Evolutionary conservation across 208 protist genomes (phyloP).

Genomic region (Leishmania arabica): DNA sequence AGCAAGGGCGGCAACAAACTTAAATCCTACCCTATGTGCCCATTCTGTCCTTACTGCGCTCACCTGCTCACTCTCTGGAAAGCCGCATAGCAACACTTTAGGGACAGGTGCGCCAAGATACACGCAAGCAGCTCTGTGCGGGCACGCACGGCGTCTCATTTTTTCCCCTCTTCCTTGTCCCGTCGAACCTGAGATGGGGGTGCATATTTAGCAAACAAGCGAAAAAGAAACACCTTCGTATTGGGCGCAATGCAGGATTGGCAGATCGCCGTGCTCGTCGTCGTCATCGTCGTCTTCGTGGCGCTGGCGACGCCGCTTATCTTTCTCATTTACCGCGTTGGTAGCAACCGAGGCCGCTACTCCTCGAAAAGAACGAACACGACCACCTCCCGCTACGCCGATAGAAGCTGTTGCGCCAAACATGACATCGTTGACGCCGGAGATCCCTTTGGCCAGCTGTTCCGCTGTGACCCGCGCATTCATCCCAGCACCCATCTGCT

Average conservation of each 20-base stretch:
- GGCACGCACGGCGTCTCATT: neutral
- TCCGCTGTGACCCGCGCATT: slow-evolving; percentile 27
- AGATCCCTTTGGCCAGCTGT: slow-evolving; percentile 20
- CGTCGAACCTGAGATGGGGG: neutral
- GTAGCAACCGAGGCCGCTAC: neutral
- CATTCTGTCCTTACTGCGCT: neutral
- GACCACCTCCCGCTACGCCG: slow-evolving; percentile 4
- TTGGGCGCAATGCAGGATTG: slow-evolving; percentile 44
- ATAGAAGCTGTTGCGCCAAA: neutral
- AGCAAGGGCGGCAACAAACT: neutral
- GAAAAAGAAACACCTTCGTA: neutral
- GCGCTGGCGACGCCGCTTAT: slow-evolving; percentile 33
- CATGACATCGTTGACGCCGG: neutral
- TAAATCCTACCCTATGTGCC: neutral
- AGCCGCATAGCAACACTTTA: neutral
- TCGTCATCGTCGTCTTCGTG: slow-evolving; percentile 62
- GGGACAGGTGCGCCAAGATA: neutral
- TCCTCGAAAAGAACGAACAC: neutral
- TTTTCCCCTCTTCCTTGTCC: neutral
- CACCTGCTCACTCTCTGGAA: neutral
- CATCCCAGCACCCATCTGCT: slow-evolving; percentile 31
- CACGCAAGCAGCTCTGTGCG: neutral
- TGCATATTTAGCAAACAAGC: neutral
- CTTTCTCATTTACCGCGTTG: slow-evolving; percentile 44
- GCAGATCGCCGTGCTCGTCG: slow-evolving; percentile 56